phyloP scores from a whole-genome alignment of 257 asterid species.

The Rauvolfia tetraphylla region DNA sequence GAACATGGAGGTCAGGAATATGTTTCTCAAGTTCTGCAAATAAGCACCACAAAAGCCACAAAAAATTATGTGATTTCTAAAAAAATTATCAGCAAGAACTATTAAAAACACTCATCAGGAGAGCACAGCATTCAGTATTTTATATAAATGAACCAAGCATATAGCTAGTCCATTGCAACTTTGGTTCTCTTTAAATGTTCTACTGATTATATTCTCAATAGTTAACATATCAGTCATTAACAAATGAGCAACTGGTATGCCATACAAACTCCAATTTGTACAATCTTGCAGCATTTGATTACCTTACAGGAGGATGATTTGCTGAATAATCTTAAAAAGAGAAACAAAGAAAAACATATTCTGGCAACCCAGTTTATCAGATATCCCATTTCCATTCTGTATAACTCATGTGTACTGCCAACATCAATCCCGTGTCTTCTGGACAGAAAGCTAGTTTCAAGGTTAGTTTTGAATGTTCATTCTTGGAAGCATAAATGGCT shows the following conservation, averaged over 20 bases:
- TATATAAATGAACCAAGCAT: not conserved
- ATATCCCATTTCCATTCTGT: not conserved
- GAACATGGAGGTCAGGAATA: slow-evolving; percentile 84
- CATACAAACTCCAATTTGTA: not conserved
- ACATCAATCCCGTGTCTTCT: not conserved
- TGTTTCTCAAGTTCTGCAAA: slow-evolving; percentile 92
- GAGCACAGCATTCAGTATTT: not conserved
- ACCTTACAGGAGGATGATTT: not conserved
- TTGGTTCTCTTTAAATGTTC: not conserved
- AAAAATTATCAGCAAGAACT: not conserved
- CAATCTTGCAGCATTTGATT: not conserved
- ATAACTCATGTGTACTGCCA: not conserved
- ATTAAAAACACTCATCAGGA: not conserved
- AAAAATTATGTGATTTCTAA: not conserved
- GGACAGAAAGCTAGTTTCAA: too few relatives aligned
- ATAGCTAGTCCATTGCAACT: not conserved
- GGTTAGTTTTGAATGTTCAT: not conserved
- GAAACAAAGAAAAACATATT: not conserved
- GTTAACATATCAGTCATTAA: not conserved
- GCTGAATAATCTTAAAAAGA: not conserved
- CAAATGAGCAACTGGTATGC: not conserved
- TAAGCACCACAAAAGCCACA: slow-evolving; percentile 10
- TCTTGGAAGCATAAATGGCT: not conserved
- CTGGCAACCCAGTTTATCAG: not conserved
- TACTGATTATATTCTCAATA: not conserved